A percentile compares a stretch with the other conserved stretches of the same genome.
phyloP scores from a whole-genome alignment of 192 early-diverging fungal genomes.

The Rhizophagus clarus region DNA sequence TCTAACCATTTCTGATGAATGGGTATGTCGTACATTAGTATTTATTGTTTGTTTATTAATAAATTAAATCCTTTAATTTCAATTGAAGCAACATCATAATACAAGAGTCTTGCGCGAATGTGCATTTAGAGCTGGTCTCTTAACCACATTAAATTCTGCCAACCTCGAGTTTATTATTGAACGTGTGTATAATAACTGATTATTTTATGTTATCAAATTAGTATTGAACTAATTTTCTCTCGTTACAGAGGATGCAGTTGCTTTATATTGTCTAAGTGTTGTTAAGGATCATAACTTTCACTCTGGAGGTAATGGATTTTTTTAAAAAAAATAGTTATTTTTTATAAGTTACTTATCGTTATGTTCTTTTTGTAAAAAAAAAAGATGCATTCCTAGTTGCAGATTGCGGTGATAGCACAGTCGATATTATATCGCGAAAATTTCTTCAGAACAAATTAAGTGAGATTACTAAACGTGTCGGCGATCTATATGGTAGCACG shows the following conservation, averaged over 20 bases:
- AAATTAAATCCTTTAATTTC: background rate
- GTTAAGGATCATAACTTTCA: background rate
- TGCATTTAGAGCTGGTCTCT: background rate
- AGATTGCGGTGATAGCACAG: conserved; percentile 11
- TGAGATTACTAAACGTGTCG: background rate
- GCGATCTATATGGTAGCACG: background rate
- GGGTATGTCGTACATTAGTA: background rate
- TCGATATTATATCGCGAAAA: background rate
- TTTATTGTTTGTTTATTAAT: background rate
- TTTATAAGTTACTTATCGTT: background rate
- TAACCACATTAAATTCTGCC: background rate
- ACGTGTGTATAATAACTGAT: background rate
- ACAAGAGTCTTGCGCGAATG: background rate
- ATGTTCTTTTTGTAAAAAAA: background rate
- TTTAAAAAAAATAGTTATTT: background rate
- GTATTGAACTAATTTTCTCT: background rate
- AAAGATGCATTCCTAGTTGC: conserved; percentile 8
- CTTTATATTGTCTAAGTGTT: conserved; percentile 7
- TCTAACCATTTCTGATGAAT: conserved; percentile 15
- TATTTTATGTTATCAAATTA: background rate
- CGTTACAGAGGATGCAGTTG: background rate
- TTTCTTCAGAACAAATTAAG: background rate
- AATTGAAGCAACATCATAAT: background rate
- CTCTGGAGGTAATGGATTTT: background rate
- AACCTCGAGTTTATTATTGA: conserved; percentile 3